These are phyloP conservation scores for Neurospora terricola DNA, from an alignment of 495 filamentous ascomycete genomes.

Conservation along the genomic window DNA sequence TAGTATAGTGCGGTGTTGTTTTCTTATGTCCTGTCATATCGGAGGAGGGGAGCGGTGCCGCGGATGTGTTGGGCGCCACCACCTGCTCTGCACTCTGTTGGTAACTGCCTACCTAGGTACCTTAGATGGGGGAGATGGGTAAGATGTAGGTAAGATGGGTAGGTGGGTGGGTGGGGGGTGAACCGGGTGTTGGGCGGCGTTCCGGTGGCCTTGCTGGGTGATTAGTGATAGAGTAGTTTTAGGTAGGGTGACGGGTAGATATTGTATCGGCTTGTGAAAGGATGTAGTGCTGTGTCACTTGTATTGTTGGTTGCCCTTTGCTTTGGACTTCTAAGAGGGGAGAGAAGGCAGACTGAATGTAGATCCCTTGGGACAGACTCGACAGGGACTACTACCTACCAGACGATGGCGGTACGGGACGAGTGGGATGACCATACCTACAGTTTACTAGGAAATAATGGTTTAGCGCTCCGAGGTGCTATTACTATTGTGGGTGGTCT, in stretches of 20 bases:
- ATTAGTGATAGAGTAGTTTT: not conserved
- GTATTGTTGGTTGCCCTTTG: not conserved
- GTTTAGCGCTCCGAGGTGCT: not conserved
- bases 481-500: not conserved
- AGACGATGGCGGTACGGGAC: not conserved
- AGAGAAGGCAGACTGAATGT: not conserved
- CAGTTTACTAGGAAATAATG: not conserved
- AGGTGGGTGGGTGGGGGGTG: not conserved
- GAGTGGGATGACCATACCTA: not conserved
- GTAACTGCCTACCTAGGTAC: not conserved
- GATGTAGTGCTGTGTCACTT: not conserved
- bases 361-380: not conserved
- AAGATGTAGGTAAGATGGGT: not conserved
- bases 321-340: not conserved
- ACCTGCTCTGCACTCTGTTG: not conserved
- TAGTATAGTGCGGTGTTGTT: not conserved
- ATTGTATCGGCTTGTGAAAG: not conserved
- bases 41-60: not conserved
- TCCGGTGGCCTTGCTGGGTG: not conserved
- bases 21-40: not conserved
- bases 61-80: not conserved
- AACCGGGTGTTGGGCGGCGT: not conserved
- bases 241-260: not conserved
- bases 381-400: not conserved
- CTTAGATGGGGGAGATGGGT: not conserved